Evolutionary conservation across 2,329 filamentous ascomycete genomes (phyloP).

Genomic region (Xylaria hypoxylon): DNA sequence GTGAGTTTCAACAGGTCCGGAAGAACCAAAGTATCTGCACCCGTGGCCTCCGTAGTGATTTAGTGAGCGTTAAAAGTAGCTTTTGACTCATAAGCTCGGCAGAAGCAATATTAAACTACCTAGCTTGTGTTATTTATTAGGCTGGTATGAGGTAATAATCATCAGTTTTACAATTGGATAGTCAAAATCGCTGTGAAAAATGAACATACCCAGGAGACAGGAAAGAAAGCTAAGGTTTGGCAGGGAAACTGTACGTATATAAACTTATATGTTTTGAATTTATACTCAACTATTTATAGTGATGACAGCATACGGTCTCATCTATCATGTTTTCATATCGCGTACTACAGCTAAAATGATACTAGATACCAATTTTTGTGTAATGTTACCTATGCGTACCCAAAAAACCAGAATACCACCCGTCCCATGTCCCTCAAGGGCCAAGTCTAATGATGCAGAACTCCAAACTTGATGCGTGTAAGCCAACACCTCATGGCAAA

Average conservation of each 20-base stretch:
- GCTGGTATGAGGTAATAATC: neutral
- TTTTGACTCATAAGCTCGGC: neutral
- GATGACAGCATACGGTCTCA: neutral
- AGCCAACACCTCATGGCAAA: neutral
- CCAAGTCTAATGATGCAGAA: slow-evolving; percentile 14
- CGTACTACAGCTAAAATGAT: neutral
- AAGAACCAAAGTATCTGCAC: neutral
- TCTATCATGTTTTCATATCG: neutral
- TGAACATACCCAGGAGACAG: no score
- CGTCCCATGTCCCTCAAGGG: no score
- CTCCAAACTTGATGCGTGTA: slow-evolving; percentile 13
- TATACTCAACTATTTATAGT: neutral
- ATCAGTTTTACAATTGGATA: neutral
- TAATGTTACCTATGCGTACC: slow-evolving; percentile 7
- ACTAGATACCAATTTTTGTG: slow-evolving; percentile 8
- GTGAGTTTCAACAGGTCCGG: neutral
- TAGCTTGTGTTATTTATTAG: neutral
- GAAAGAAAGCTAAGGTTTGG: neutral
- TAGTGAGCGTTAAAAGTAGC: neutral
- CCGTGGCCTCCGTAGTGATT: neutral
- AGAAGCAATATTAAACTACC: neutral
- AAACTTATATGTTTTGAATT: neutral
- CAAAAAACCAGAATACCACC: neutral
- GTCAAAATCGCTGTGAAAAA: neutral
- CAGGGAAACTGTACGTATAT: neutral